These are phyloP conservation scores for Wickerhamiella alocasiicola DNA, from an alignment of 805 yeast species.

Conservation along the genomic window DNA sequence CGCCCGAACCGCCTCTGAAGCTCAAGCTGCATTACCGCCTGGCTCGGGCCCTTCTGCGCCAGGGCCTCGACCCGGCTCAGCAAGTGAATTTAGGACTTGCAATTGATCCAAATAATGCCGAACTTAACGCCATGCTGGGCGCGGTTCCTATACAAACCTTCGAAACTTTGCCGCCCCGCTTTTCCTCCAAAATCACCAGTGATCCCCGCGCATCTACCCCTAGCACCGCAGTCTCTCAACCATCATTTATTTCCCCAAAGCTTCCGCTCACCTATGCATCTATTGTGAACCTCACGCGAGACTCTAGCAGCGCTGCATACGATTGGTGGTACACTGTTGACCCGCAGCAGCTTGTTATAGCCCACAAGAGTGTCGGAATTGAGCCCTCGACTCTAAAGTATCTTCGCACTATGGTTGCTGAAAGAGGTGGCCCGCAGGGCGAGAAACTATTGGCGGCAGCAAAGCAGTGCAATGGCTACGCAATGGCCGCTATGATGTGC, in stretches of 20 bases:
- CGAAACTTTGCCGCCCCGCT: constrained; percentile 12
- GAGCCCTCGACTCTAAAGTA: constrained; percentile 21
- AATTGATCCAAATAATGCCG: constrained; percentile 17
- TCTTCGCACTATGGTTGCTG: constrained; percentile 12
- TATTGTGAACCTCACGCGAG: constrained; percentile 15
- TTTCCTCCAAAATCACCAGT: neutral
- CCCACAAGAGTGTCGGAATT: constrained; percentile 17
- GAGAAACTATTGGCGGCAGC: constrained; percentile 15
- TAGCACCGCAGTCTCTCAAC: neutral
- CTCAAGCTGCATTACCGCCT: constrained; percentile 17
- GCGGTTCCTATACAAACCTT: constrained; percentile 6
- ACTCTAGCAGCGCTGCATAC: constrained; percentile 11
- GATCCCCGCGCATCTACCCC: neutral
- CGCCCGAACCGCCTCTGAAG: constrained; percentile 5
- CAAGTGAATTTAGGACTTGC: constrained; percentile 15
- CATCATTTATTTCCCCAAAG: constrained; percentile 10
- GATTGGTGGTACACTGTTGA: constrained; percentile 16
- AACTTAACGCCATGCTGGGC: constrained; percentile 4
- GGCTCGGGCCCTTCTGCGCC: constrained; percentile 15
- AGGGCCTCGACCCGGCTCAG: constrained; percentile 10
- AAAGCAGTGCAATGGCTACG: constrained; percentile 15
- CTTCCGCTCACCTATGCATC: constrained; percentile 18
- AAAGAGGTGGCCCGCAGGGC: constrained; percentile 15
- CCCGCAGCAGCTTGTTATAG: constrained; percentile 14
- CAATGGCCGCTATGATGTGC: constrained; percentile 17